A percentile compares a stretch with the other conserved stretches of the same genome.
phyloP scores from a whole-genome alignment of 2,329 filamentous ascomycete species.

The Pseudogymnoascus verrucosus region DNA sequence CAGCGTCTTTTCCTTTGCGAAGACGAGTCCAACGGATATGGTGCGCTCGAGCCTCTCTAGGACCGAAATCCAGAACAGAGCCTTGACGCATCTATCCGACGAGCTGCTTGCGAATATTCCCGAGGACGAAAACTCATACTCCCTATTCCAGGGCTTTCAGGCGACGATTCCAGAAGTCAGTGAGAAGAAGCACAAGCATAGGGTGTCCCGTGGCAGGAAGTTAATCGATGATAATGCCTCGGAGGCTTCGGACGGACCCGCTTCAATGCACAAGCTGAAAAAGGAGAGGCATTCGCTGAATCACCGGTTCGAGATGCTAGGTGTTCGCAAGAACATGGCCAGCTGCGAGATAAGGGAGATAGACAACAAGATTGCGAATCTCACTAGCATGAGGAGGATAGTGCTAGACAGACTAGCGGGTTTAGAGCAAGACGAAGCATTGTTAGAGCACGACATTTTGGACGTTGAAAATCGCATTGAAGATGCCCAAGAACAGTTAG shows the following conservation, averaged over 20 bases:
- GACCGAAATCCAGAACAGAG: slow-evolving; percentile 87
- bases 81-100: slow-evolving; percentile 79
- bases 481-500: slow-evolving; percentile 50
- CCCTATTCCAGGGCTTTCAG: slow-evolving; percentile 93
- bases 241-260: slow-evolving; percentile 45
- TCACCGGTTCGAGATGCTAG: slow-evolving; percentile 84
- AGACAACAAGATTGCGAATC: slow-evolving; percentile 90
- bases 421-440: slow-evolving; percentile 81
- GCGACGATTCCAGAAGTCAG: slow-evolving; percentile 68
- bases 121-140: slow-evolving; percentile 77
- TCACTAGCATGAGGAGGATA: slow-evolving; percentile 87
- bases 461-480: slow-evolving; percentile 56
- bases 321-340: slow-evolving; percentile 93
- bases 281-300: slow-evolving; percentile 72
- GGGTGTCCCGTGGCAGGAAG: slow-evolving; percentile 67
- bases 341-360: slow-evolving; percentile 94
- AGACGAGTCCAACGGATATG: slow-evolving; percentile 86
- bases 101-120: slow-evolving; percentile 86
- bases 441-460: slow-evolving; percentile 77
- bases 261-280: slow-evolving; percentile 64
- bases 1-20: slow-evolving; percentile 83
- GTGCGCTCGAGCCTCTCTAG: slow-evolving; percentile 87
- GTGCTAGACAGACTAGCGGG: slow-evolving; percentile 79
- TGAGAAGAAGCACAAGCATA: slow-evolving; percentile 63
- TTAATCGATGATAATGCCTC: slow-evolving; percentile 59